Base-by-base conservation (phyloP, 768 basidiomycete species). In the Chalciporus chontae region DNA sequence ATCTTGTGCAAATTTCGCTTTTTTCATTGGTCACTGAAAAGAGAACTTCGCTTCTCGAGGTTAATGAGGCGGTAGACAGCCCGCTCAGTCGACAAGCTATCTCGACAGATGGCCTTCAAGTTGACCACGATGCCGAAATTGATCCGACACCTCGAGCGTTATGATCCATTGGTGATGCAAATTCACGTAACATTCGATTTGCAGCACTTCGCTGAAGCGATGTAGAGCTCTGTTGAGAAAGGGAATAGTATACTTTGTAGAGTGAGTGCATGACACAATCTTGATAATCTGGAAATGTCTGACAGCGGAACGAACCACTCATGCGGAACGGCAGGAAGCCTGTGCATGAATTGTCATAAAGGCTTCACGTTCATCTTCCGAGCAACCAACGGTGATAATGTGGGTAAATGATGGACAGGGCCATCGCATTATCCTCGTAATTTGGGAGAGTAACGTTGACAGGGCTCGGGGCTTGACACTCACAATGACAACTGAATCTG, bases 261-360 rank as follows among this genome's bases (percentile, higher is more conserved):
- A 9, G 11, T 34, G 17, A 5, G 45, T 31, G 9, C 26, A 14
- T 26, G 11, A 39, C 42, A 8, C 24, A 14, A 43, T 31, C 21
- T 15, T 23, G 19, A 31, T 43, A 32, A 32, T 32, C 32, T 18
- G 26, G 5, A 11, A n/a, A 43, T 75, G 68, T 74, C 56, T 66
- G 83, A 82, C 83, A 85, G 71, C 81, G 73, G 83, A 85, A 85
- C 83, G 83, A 85, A 72, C 83, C 78, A 63, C 69, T 63, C 72
- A 58, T 45, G 61, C 52, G 40, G 18, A 43, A 41, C 18, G 29
- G 21, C 46, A 11, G 17, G 27, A 43, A 45, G 39, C 45, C 26
- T 29, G 39, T 29, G 61, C 69, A 57, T 64, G 70, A 66, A 63
- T 48, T 73, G 81, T 78, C 84, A 83, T 76, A 68, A 58, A 64